Base-by-base conservation (phyloP, 148 eudicot genomes). In the Camellia granthamiana region DNA sequence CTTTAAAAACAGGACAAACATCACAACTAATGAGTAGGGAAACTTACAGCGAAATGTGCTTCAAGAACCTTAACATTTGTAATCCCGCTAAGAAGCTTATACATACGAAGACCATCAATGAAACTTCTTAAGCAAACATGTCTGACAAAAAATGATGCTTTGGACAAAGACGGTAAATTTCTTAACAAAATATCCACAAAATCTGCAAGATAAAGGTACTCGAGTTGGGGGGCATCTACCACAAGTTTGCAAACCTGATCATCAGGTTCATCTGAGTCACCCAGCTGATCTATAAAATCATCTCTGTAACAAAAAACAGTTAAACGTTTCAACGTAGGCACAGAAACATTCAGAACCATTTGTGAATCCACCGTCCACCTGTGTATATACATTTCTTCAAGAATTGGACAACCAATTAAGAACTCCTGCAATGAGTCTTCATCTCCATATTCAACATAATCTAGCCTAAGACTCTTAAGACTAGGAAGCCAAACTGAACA, bases 391-490 rank as follows among this genome's bases (percentile, higher is more conserved):
- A 86, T 70, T 78, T 78, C 86, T 56, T 81, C 70, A 59, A 86
- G 83, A 43, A 30, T 44, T 62, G 81, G 84, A 23, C 82, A 84
- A 6, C 80, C 79, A 1, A 76, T 49, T 42, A 86, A 16, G 38
- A 86, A 78, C 23, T 46, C 58, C 55, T 64, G 47, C 52, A 80
- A 7, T 75, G 86, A 75, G 58, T 81, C 78, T 13, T 55, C 67
- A 7, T 65, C 46, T 59, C 0, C 59, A 73, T 81, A 84, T 6
- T 0, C 7, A 2, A 65, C 80, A 14, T 70, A 4, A 16, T 10
- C 69, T 2, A 86, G 56, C n/a, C 77, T 56, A 18, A 86, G 81
- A 51, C n/a, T 72, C 71, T 79, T 73, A 58, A 86, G 86, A 23
- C 83, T 47, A 42, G 86, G 81, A 80, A 84, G 82, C 77, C 80